These are phyloP conservation scores for Flaveria bidentis DNA, from an alignment of 129 eudicot species.

Conservation along the genomic window DNA sequence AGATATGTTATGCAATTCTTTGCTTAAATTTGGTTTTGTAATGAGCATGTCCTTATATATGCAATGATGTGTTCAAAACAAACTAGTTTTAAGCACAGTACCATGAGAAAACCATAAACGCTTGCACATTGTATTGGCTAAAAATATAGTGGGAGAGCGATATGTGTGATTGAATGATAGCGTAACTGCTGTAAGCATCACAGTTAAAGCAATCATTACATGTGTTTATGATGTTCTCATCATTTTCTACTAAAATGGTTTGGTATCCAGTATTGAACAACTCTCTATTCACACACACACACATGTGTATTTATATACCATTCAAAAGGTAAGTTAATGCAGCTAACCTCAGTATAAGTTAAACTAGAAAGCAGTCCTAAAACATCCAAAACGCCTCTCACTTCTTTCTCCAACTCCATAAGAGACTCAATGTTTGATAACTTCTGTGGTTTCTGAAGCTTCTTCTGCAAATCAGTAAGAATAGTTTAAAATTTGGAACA, in stretches of 20 bases:
- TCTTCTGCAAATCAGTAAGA: slow-evolving; percentile 56
- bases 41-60: background rate
- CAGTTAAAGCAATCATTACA: background rate
- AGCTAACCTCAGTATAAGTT: slow-evolving; percentile 65
- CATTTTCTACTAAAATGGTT: background rate
- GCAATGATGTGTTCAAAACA: background rate
- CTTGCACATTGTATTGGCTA: background rate
- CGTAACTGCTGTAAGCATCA: background rate
- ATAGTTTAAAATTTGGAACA: background rate
- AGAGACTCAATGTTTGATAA: slow-evolving; percentile 50
- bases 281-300: background rate
- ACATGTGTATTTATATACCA: background rate
- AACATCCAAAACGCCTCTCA: slow-evolving; percentile 56
- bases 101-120: background rate
- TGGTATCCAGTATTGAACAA: background rate
- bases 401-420: slow-evolving; percentile 50
- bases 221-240: background rate
- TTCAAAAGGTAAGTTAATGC: background rate
- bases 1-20: background rate
- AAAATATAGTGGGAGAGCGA: background rate
- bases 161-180: background rate
- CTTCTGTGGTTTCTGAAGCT: slow-evolving; percentile 60
- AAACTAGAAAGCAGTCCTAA: slow-evolving; percentile 70
- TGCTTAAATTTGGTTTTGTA: no score
- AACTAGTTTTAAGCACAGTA: background rate